A percentile compares a stretch with the other conserved stretches of the same genome.
phyloP scores from a whole-genome alignment of 2,329 filamentous ascomycete genomes.

The Macrophomina tecta region DNA sequence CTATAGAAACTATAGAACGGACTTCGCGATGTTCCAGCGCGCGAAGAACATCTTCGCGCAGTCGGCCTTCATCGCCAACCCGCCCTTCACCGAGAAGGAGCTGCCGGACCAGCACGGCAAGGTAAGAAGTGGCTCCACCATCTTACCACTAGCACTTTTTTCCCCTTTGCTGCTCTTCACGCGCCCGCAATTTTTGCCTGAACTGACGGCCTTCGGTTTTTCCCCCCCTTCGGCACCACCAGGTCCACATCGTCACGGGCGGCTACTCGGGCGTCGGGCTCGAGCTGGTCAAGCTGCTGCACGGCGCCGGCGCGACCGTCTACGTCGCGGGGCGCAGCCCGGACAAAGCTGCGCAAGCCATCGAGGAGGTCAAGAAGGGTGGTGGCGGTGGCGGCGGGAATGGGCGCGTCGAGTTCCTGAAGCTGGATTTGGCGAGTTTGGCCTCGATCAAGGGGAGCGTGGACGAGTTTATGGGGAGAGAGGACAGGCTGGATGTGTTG shows the following conservation, averaged over 20 bases:
- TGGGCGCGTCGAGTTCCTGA: slow-evolving; percentile 35
- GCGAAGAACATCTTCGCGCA: slow-evolving; percentile 31
- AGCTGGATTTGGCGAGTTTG: slow-evolving; percentile 52
- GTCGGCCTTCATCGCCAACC: slow-evolving; percentile 41
- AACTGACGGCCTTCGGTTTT: not conserved
- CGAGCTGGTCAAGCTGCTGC: slow-evolving; percentile 61
- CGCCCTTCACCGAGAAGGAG: slow-evolving; percentile 52
- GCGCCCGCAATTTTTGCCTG: not conserved
- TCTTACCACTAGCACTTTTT: no score
- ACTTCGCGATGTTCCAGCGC: slow-evolving; percentile 13
- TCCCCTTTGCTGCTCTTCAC: not conserved
- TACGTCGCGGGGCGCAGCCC: slow-evolving; percentile 60
- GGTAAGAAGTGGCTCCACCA: not conserved
- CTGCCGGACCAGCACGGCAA: slow-evolving; percentile 42
- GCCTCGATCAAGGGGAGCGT: slow-evolving; percentile 48
- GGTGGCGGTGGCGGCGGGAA: slow-evolving; percentile 38
- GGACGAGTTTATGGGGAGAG: slow-evolving; percentile 44
- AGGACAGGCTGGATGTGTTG: slow-evolving; percentile 52
- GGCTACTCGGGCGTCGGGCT: slow-evolving; percentile 57
- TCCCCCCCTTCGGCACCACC: not conserved
- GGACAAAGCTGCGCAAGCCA: slow-evolving; percentile 53
- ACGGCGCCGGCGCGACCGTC: slow-evolving; percentile 60
- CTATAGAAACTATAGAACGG: no score
- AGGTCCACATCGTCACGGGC: slow-evolving; percentile 56
- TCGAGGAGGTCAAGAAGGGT: slow-evolving; percentile 49